phyloP scores from a whole-genome alignment of 345 rosid genomes.

The Zanthoxylum bungeanum region DNA sequence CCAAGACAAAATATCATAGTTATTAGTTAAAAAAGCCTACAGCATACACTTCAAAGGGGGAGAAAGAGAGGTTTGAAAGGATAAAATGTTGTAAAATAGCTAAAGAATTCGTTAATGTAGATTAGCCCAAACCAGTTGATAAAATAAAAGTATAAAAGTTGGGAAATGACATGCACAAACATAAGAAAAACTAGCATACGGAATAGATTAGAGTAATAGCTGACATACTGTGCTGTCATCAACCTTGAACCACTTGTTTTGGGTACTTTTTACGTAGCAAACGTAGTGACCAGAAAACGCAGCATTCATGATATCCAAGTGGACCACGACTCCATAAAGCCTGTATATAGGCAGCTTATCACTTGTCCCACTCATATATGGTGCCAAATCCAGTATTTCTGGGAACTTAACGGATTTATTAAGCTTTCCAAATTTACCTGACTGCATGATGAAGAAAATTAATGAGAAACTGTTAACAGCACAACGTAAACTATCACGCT shows the following conservation, averaged over 20 bases:
- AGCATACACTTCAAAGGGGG: not conserved
- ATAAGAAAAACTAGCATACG: not conserved
- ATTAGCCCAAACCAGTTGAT: not conserved
- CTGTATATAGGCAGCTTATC: conserved; percentile 77
- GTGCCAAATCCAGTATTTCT: conserved; percentile 82
- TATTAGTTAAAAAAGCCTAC: not conserved
- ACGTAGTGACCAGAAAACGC: conserved; percentile 95
- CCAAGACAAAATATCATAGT: conserved; percentile 17
- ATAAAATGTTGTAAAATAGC: not conserved
- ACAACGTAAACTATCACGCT: not conserved
- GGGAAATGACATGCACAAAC: not conserved
- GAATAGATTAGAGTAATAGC: conserved; percentile 13
- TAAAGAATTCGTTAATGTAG: not conserved
- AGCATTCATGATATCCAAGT: conserved; percentile 90
- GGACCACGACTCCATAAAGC: conserved; percentile 95
- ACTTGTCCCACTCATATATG: conserved; percentile 83
- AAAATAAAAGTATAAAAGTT: not conserved
- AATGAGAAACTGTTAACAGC: conserved; percentile 26
- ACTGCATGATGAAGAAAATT: conserved; percentile 36
- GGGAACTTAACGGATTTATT: conserved; percentile 79
- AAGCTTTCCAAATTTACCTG: conserved; percentile 95
- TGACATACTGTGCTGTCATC: conserved; percentile 81
- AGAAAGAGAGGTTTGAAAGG: not conserved
- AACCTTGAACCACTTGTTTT: conserved; percentile 90
- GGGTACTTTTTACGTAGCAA: conserved; percentile 76